Conservation (phyloP, 2,329 filamentous ascomycete genomes). For the Fusarium begoniae region DNA sequence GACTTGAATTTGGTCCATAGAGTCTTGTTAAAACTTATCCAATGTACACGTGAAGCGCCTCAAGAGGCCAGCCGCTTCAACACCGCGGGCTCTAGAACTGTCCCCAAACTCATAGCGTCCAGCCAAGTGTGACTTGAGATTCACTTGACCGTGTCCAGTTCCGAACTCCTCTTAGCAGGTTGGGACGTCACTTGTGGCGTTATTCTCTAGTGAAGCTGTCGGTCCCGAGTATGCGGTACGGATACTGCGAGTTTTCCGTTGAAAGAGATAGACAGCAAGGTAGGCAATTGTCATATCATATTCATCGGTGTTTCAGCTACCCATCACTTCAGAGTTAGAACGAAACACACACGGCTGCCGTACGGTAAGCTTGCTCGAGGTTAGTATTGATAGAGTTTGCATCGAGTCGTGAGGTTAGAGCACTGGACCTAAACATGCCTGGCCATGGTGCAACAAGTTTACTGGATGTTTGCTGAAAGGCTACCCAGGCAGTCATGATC, state of each 20-base stretch:
- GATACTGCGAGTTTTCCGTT: background rate
- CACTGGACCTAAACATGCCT: background rate
- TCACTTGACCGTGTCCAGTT: background rate
- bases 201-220: background rate
- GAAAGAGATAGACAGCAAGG: background rate
- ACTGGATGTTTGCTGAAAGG: background rate
- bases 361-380: background rate
- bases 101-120: background rate
- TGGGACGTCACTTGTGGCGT: background rate
- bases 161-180: background rate
- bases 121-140: background rate
- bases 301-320: background rate
- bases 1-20: background rate
- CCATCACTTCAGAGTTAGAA: background rate
- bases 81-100: background rate
- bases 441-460: background rate
- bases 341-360: background rate
- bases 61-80: background rate
- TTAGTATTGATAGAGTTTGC: background rate
- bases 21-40: background rate
- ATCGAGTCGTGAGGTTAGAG: background rate
- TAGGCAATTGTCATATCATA: background rate
- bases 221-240: background rate
- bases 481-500: background rate
- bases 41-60: background rate